Evolutionary conservation across 2,329 filamentous ascomycete species (phyloP).

Genomic region (Alternaria sp.): DNA sequence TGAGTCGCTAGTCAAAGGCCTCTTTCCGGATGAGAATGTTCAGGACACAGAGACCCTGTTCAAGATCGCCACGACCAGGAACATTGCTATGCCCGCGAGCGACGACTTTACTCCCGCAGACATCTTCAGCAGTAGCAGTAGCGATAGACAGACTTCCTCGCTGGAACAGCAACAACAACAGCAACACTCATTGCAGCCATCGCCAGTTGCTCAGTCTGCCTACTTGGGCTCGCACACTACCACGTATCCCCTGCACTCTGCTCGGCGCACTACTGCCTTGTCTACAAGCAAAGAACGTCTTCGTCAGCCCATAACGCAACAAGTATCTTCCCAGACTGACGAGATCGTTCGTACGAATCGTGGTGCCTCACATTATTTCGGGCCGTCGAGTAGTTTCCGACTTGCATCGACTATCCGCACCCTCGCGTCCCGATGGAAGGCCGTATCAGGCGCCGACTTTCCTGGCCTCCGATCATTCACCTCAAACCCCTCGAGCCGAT

Average conservation of each 20-base stretch:
- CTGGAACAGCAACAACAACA: slow-evolving; percentile 7
- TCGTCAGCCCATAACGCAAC: slow-evolving; percentile 22
- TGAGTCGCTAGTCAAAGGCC: slow-evolving; percentile 51
- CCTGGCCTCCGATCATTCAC: slow-evolving; percentile 9
- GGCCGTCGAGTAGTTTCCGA: slow-evolving; percentile 35
- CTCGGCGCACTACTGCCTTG: slow-evolving; percentile 10
- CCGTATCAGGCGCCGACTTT: slow-evolving; percentile 16
- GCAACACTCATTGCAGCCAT: slow-evolving; percentile 7
- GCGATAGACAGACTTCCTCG: slow-evolving; percentile 2
- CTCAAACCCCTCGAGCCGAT: slow-evolving; percentile 13
- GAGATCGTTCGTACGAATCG: slow-evolving; percentile 26
- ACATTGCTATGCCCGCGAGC: slow-evolving; percentile 47
- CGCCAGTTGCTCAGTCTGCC: slow-evolving; percentile 2
- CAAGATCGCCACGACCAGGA: slow-evolving; percentile 48
- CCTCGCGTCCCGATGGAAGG: slow-evolving; percentile 31
- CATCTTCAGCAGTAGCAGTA: slow-evolving; percentile 26
- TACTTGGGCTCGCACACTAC: neutral
- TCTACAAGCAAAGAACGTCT: slow-evolving; percentile 8
- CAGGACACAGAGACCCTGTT: slow-evolving; percentile 50
- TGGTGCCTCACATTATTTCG: slow-evolving; percentile 36
- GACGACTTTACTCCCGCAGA: slow-evolving; percentile 36
- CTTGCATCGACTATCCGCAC: slow-evolving; percentile 30
- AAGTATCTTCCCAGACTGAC: slow-evolving; percentile 15
- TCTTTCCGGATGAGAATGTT: slow-evolving; percentile 51
- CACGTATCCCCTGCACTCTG: slow-evolving; percentile 9